phyloP scores from a whole-genome alignment of 192 early-diverging fungal genomes.

The Podila horticola region DNA sequence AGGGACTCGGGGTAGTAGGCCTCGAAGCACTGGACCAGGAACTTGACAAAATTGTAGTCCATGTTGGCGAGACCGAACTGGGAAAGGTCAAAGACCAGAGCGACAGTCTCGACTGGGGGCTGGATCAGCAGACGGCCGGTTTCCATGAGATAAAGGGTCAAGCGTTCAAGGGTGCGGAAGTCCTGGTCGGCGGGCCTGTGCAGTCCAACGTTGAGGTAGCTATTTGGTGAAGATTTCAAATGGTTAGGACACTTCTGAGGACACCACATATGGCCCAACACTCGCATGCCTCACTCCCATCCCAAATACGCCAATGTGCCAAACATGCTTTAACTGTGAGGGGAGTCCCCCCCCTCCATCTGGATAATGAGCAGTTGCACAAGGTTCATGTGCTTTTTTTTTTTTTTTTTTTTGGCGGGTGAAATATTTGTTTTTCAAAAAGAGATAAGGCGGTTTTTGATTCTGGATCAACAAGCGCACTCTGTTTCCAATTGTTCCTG shows the following conservation, averaged over 20 bases:
- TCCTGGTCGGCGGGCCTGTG: slow-evolving; percentile 64
- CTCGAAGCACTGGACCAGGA: slow-evolving; percentile 79
- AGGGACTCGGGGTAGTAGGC: slow-evolving; percentile 91
- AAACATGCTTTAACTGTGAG: too few relatives aligned
- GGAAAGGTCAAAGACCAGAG: slow-evolving; percentile 40
- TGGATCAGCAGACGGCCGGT: slow-evolving; percentile 65
- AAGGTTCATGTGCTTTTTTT: too few relatives aligned
- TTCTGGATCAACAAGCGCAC: too few relatives aligned
- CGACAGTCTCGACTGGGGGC: slow-evolving; percentile 66
- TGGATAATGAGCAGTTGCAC: too few relatives aligned
- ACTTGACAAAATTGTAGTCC: slow-evolving; percentile 63
- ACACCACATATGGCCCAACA: not conserved
- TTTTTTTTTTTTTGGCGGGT: too few relatives aligned
- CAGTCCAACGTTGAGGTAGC: slow-evolving; percentile 60
- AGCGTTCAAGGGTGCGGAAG: slow-evolving; percentile 66
- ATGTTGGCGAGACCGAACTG: slow-evolving; percentile 35
- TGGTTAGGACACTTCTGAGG: not conserved
- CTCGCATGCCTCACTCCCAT: too few relatives aligned
- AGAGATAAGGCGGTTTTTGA: not conserved
- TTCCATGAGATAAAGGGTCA: slow-evolving; percentile 78
- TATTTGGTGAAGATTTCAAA: slow-evolving; percentile 1
- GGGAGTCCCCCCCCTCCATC: too few relatives aligned
- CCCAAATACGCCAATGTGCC: too few relatives aligned
- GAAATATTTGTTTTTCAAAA: not conserved
- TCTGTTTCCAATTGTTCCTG: too few relatives aligned